A percentile compares a stretch with the other conserved stretches of the same genome.
These are phyloP conservation scores for Sparassis latifolia DNA, from an alignment of 1,284 basidiomycete species.

Conservation along the genomic window DNA sequence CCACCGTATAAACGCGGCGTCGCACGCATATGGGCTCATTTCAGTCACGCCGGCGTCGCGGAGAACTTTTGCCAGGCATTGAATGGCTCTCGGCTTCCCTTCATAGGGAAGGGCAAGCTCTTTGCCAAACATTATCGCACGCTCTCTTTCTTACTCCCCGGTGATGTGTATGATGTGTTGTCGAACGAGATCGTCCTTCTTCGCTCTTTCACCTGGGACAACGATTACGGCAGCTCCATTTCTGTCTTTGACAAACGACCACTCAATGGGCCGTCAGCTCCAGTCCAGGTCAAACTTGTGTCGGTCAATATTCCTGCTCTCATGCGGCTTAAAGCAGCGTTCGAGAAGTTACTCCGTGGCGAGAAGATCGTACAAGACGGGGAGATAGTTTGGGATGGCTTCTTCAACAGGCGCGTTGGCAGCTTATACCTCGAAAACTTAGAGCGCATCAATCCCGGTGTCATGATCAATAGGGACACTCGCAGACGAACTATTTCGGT, in stretches of 20 bases:
- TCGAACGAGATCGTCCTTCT: conserved; percentile 17
- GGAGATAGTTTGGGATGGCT: conserved; percentile 55
- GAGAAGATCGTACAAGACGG: conserved; percentile 46
- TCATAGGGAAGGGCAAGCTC: conserved; percentile 31
- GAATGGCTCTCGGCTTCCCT: conserved; percentile 36
- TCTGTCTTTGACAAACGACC: conserved; percentile 12
- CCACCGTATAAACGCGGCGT: conserved; percentile 45
- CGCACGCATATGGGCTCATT: conserved; percentile 48
- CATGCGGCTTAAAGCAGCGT: conserved; percentile 45
- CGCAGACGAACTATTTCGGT: conserved; percentile 41
- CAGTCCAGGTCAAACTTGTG: conserved; percentile 36
- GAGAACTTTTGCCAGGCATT: conserved; percentile 38
- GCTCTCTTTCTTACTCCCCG: conserved; percentile 36
- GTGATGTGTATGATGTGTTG: conserved; percentile 27
- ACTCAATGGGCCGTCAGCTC: neutral
- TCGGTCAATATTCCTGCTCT: conserved; percentile 41
- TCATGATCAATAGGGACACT: conserved; percentile 38
- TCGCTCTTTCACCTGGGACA: conserved; percentile 13
- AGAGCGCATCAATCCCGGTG: conserved; percentile 27
- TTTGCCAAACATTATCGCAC: conserved; percentile 43
- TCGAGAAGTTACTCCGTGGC: conserved; percentile 54
- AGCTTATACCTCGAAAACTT: conserved; percentile 36
- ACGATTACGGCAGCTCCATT: conserved; percentile 17
- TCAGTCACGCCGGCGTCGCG: conserved; percentile 42
- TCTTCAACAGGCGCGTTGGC: conserved; percentile 41